Conservation (phyloP, 2,329 filamentous ascomycete genomes). For the Oidium heveae region DNA sequence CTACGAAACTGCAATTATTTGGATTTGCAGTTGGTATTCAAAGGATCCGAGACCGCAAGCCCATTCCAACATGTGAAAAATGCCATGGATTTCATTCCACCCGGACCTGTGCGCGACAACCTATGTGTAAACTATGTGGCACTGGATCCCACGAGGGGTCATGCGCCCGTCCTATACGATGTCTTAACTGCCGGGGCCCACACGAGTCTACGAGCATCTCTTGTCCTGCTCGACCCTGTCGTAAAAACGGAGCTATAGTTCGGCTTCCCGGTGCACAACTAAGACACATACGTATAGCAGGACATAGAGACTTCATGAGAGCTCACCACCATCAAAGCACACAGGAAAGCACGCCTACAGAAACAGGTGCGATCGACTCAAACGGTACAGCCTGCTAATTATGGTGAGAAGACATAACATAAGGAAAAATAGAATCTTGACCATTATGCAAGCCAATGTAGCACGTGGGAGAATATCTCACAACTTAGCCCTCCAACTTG, state of each 20-base stretch:
- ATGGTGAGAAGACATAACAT: too few relatives aligned
- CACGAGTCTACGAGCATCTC: neutral
- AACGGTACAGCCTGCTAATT: too few relatives aligned
- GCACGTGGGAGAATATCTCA: neutral
- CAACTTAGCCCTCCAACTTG: neutral
- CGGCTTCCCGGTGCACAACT: neutral
- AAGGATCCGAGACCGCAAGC: neutral
- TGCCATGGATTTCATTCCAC: neutral
- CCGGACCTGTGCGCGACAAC: neutral
- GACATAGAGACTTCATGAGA: neutral
- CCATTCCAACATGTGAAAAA: neutral
- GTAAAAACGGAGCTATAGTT: neutral
- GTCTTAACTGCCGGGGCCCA: neutral
- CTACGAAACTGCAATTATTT: neutral
- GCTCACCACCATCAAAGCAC: neutral
- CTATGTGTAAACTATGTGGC: neutral
- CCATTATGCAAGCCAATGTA: neutral
- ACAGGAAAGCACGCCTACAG: neutral
- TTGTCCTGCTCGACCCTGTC: neutral
- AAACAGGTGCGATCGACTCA: too few relatives aligned
- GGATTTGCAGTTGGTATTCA: neutral
- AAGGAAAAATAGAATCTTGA: neutral
- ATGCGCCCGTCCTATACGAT: neutral
- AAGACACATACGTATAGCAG: neutral
- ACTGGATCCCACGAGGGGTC: neutral